A percentile compares a stretch with the other conserved stretches of the same genome.
Evolutionary conservation across 805 yeast species (phyloP).

Genomic region (Alloascoidea hylecoeti): DNA sequence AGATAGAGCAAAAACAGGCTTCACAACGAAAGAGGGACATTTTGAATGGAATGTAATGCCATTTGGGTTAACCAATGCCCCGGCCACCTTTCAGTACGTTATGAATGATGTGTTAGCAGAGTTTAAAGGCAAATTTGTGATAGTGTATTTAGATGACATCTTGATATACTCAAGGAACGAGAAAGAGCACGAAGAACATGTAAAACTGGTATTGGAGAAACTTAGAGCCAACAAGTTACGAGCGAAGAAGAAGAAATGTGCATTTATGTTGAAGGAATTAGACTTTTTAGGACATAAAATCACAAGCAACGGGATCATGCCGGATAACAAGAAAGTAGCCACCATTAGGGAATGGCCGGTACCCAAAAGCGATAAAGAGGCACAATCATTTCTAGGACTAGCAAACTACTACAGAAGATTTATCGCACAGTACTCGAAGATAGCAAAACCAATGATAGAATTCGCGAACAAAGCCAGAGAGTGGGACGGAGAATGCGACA

Average conservation of each 20-base stretch:
- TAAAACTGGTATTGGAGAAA: too few relatives aligned
- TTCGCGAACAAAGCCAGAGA: background rate
- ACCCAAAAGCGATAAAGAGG: conserved; percentile 2
- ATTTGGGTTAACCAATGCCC: conserved; percentile 14
- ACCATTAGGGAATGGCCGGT: conserved; percentile 7
- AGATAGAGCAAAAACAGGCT: conserved; percentile 11
- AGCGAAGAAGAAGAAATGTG: conserved; percentile 6
- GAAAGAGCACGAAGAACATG: too few relatives aligned
- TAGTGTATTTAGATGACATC: conserved; percentile 13
- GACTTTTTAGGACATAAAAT: conserved; percentile 8
- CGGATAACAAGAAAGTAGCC: background rate
- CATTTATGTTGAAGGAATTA: conserved; percentile 4
- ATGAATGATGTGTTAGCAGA: conserved; percentile 4
- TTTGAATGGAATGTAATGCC: conserved; percentile 15
- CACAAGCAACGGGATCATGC: conserved; percentile 5
- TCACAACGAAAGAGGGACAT: conserved; percentile 9
- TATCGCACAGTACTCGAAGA: conserved; percentile 3
- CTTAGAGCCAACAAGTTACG: conserved; percentile 2
- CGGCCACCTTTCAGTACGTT: conserved; percentile 13
- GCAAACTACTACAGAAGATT: conserved; percentile 3
- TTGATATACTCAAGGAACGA: conserved; percentile 5
- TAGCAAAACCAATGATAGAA: conserved; percentile 5
- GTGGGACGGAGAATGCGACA: background rate
- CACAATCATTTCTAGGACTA: conserved; percentile 5
- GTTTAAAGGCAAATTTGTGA: conserved; percentile 4